Percentiles rank a stretch among this genome's conserved stretches.
phyloP scores from a whole-genome alignment of 2,329 filamentous ascomycete genomes.

The Fusarium phyllophilum region DNA sequence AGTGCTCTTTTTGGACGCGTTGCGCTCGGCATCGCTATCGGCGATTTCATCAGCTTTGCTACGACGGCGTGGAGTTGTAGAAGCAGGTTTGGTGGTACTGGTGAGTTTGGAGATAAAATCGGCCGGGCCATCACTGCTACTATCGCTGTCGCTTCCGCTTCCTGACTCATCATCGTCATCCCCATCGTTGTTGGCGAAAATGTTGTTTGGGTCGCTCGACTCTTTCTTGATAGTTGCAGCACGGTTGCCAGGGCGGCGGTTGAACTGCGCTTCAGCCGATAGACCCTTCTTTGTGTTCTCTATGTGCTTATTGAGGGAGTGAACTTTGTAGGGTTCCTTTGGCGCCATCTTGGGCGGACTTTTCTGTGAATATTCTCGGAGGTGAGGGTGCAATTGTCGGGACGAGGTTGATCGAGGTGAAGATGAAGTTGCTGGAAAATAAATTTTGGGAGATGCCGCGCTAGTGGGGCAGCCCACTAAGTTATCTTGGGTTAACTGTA shows the following conservation, averaged over 20 bases:
- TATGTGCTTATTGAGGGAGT: constrained; percentile 53
- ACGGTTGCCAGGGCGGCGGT: constrained; percentile 43
- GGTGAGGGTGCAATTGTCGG: constrained; percentile 38
- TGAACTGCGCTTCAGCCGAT: constrained; percentile 48
- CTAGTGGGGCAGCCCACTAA: constrained; percentile 32
- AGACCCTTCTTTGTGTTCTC: constrained; percentile 51
- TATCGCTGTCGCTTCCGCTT: constrained; percentile 44
- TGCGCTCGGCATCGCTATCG: constrained; percentile 55
- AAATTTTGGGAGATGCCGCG: constrained; percentile 44
- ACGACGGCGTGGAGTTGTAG: constrained; percentile 36
- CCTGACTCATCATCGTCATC: constrained; percentile 46
- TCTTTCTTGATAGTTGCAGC: constrained; percentile 48
- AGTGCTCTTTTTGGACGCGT: constrained; percentile 41
- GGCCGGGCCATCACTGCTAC: constrained; percentile 31
- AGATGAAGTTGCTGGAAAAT: constrained; percentile 34
- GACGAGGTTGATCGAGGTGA: constrained; percentile 29
- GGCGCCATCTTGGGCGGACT: constrained; percentile 49
- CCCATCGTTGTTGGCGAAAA: constrained; percentile 48
- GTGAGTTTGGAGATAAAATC: constrained; percentile 50
- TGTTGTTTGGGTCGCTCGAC: constrained; percentile 37
- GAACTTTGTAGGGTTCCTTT: constrained; percentile 50
- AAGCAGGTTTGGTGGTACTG: constrained; percentile 29
- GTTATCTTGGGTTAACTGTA: constrained; percentile 2
- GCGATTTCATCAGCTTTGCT: constrained; percentile 53
- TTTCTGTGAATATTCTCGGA: constrained; percentile 16